These are phyloP conservation scores for Phytophthora citrophthora DNA, from an alignment of 352 stramenopile species.

Conservation along the genomic window DNA sequence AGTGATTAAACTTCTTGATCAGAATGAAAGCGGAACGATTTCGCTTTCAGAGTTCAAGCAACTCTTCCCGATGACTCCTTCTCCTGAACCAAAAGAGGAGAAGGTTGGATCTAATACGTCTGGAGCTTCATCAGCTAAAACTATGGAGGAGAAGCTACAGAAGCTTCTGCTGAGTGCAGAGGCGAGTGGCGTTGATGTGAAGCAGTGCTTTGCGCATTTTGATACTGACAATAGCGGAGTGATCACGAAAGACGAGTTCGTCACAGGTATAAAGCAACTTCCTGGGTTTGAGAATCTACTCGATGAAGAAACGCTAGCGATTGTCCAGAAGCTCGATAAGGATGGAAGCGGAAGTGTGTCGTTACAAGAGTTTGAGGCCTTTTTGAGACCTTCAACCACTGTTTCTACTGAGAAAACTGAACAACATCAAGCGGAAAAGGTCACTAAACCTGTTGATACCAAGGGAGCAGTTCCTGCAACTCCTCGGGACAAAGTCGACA, in stretches of 20 bases:
- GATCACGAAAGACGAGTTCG: slow-evolving; percentile 63
- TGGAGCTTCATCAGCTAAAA: not conserved
- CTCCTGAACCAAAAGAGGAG: not conserved
- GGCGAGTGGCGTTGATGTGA: slow-evolving; percentile 41
- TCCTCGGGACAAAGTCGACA: not conserved
- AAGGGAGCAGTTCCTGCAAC: not conserved
- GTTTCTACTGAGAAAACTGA: not conserved
- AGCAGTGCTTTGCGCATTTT: slow-evolving; percentile 61
- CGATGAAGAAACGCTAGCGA: slow-evolving; percentile 38
- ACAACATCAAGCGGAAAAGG: not conserved
- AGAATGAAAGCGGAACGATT: slow-evolving; percentile 69
- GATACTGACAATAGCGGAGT: slow-evolving; percentile 50
- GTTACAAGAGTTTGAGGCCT: slow-evolving; percentile 57
- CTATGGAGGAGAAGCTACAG: slow-evolving; percentile 31
- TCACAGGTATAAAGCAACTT: slow-evolving; percentile 48
- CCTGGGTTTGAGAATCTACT: slow-evolving; percentile 44
- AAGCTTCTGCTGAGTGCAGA: slow-evolving; percentile 39
- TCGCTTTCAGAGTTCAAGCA: slow-evolving; percentile 67
- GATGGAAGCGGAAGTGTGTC: slow-evolving; percentile 63
- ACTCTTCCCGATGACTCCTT: slow-evolving; percentile 40
- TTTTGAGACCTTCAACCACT: slow-evolving; percentile 20
- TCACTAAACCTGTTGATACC: not conserved
- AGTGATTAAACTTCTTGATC: slow-evolving; percentile 61
- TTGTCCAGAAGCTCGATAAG: slow-evolving; percentile 60
- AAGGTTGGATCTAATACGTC: no score